Evolutionary conservation across 2,329 filamentous ascomycete species (phyloP).

Genomic region (Trichoderma harzianum): DNA sequence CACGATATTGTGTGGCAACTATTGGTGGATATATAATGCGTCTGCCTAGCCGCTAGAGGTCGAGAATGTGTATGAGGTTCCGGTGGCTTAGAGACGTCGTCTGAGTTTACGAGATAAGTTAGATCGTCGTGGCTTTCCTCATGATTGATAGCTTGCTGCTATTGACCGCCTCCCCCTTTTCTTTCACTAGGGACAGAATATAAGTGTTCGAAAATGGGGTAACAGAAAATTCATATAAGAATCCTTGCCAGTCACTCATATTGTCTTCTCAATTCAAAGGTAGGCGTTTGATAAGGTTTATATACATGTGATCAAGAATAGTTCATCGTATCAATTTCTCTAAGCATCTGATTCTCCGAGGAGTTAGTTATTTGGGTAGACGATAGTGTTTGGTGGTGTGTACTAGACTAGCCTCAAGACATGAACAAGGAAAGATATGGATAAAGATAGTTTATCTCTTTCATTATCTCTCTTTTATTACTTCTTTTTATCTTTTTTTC

Average conservation of each 20-base stretch:
- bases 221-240: neutral
- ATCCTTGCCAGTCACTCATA: neutral
- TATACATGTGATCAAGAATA: neutral
- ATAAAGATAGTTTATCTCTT: neutral
- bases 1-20: neutral
- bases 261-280: neutral
- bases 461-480: neutral
- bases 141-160: neutral
- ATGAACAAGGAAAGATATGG: neutral
- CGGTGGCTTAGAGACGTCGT: neutral
- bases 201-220: neutral
- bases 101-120: neutral
- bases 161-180: neutral
- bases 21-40: neutral
- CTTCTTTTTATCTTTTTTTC: neutral
- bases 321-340: neutral
- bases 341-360: neutral
- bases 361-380: neutral
- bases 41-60: neutral
- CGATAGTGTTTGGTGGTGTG: neutral
- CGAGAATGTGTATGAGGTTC: neutral
- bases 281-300: neutral
- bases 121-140: neutral
- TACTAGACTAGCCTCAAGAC: neutral
- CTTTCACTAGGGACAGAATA: neutral